Percentiles rank a stretch among this genome's conserved stretches.
These are phyloP conservation scores for Aaosphaeria arxii DNA, from an alignment of 2,329 filamentous ascomycete genomes.

Conservation along the genomic window DNA sequence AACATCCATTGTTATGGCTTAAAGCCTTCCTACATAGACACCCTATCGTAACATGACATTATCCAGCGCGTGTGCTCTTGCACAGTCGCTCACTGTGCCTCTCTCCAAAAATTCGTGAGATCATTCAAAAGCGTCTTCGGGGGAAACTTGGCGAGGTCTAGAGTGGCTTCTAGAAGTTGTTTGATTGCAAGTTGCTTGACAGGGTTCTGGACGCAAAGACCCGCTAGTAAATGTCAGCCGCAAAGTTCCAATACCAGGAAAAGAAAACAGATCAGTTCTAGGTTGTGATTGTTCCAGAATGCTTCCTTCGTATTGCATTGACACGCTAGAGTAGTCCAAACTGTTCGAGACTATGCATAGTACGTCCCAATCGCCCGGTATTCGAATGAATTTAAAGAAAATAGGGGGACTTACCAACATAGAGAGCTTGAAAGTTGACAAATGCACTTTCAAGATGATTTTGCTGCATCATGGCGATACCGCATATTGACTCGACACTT, in stretches of 20 bases:
- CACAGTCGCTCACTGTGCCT: neutral
- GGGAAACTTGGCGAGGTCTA: conserved; percentile 28
- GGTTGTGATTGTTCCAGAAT: too few species aligned
- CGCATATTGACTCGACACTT: conserved; percentile 49
- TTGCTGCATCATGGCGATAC: conserved; percentile 46
- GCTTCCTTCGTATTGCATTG: too few species aligned
- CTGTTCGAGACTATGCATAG: too few species aligned
- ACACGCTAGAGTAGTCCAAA: too few species aligned
- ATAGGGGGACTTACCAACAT: conserved; percentile 20
- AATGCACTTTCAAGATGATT: conserved; percentile 25
- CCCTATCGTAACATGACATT: too few species aligned
- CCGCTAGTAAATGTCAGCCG: conserved; percentile 11
- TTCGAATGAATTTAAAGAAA: too few species aligned
- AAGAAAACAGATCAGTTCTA: too few species aligned
- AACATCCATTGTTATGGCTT: too few species aligned
- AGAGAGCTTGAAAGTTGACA: conserved; percentile 25
- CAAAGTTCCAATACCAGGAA: neutral
- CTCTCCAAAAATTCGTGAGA: conserved; percentile 25
- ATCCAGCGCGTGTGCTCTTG: too few species aligned
- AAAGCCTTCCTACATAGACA: too few species aligned
- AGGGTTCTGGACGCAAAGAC: conserved; percentile 28
- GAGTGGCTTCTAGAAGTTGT: conserved; percentile 23
- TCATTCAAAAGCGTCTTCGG: conserved; percentile 25
- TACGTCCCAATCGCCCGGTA: too few species aligned
- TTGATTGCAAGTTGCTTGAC: conserved; percentile 22